Evolutionary conservation across 2,329 filamentous ascomycete species (phyloP), one percentile per base, ranked within the genome.

Genomic region (Fonsecaea nubica): DNA sequence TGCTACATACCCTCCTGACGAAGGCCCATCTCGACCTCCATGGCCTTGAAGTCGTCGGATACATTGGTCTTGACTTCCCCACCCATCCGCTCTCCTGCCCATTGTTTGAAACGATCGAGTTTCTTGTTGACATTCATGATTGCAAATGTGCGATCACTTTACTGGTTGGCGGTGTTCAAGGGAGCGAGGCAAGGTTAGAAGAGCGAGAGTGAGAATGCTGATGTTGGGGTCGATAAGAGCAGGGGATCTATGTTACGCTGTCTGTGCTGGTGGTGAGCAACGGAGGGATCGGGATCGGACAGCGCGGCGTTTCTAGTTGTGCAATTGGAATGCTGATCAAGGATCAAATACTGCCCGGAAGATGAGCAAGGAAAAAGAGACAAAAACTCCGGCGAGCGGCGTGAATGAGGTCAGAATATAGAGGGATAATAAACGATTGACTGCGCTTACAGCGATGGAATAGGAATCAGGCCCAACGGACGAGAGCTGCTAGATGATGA

Each of bases 1-100:
- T 13, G 52, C 3, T 57, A 58, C 65, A 32, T 48, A 97, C 93
- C 94, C 72, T 97, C 92, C 72, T 96, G 90, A 70, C 94, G 88
- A 74, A 97, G 83, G 65, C 87, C 85, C 93, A 98, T 98, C 81
- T 98, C 94, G 63, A 87, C 84, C 81, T 98, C 93, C 74, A 98
- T 82, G 67, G 87, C 86, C 81, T 92, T 96, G 86, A 98, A 98
- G 75, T 97, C 91, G 60, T 98, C 93, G 0, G 92, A 91, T 70
- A 92, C 88, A 77, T 85, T 88, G 9, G 94, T 97, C 82, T 93
- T 95, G 80, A 89, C 86, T 80, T 97, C 93, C 71, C 87, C 88
- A 74, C 94, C 94, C 92, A 98, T 97, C 81, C 93, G 92, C 82
- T 98, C 94, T 73, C 92, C 92, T 42, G 93, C 92, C 94, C 94